Evolutionary conservation across 208 protist species (phyloP).

Genomic region (Phytomonas francai): DNA sequence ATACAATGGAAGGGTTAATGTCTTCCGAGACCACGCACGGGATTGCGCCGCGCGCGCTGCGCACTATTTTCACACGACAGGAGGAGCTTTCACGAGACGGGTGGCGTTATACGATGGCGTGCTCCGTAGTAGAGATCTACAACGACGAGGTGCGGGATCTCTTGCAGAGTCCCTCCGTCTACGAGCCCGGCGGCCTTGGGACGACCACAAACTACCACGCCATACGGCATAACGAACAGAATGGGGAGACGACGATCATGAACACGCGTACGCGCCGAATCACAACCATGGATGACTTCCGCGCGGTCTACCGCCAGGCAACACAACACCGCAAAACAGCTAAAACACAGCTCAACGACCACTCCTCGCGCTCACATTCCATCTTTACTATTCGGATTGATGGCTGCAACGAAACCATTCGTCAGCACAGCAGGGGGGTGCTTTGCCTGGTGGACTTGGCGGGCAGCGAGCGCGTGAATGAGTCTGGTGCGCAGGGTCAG

Average conservation of each 20-base stretch:
- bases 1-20: slow-evolving; percentile 83
- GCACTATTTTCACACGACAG: slow-evolving; percentile 60
- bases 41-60: slow-evolving; percentile 78
- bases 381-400: slow-evolving; percentile 76
- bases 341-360: slow-evolving; percentile 82
- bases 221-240: slow-evolving; percentile 44
- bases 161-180: slow-evolving; percentile 55
- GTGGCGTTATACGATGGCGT: slow-evolving; percentile 69
- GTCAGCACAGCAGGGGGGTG: slow-evolving; percentile 66
- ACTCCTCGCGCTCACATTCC: slow-evolving; percentile 89
- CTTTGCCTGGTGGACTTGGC: slow-evolving; percentile 92
- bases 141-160: slow-evolving; percentile 87
- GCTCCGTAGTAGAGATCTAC: slow-evolving; percentile 89
- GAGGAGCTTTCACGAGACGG: slow-evolving; percentile 55
- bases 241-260: slow-evolving; percentile 46
- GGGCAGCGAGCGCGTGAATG: slow-evolving; percentile 89
- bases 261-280: slow-evolving; percentile 49
- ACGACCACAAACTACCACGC: slow-evolving; percentile 40
- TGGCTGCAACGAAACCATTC: slow-evolving; percentile 50
- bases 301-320: slow-evolving; percentile 47
- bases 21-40: slow-evolving; percentile 30
- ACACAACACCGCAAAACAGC: slow-evolving; percentile 66
- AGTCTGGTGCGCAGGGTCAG: slow-evolving; percentile 82
- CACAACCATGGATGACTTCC: slow-evolving; percentile 46
- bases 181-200: slow-evolving; percentile 26